phyloP scores from a whole-genome alignment of 495 filamentous ascomycete species.

The Penicillium roqueforti region DNA sequence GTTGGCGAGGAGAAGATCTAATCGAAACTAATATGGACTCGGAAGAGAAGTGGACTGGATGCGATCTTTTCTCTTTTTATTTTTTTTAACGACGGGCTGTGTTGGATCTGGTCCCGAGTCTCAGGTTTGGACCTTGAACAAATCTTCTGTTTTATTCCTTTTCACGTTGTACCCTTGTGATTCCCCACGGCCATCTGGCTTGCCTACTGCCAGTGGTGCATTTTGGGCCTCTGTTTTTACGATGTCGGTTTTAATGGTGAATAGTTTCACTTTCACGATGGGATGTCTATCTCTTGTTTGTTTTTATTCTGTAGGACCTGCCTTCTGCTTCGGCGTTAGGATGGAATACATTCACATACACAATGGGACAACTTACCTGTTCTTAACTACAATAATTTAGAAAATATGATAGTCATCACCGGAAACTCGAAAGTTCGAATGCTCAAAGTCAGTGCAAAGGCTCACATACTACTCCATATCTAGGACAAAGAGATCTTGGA shows the following conservation, averaged over 20 bases:
- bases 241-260: not conserved
- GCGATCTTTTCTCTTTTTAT: not conserved
- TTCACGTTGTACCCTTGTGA: not conserved
- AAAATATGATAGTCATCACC: too few species aligned
- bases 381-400: too few species aligned
- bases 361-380: not conserved
- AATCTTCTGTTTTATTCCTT: not conserved
- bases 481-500: not conserved
- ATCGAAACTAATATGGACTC: not conserved
- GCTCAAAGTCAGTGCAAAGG: too few species aligned
- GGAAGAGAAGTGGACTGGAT: not conserved
- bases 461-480: too few species aligned
- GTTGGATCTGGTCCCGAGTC: not conserved
- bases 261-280: not conserved
- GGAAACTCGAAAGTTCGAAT: too few species aligned
- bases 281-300: not conserved
- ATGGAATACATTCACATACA: not conserved
- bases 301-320: not conserved
- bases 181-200: not conserved
- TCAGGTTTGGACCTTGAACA: not conserved
- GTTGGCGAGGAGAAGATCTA: constrained; percentile 12
- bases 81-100: not conserved
- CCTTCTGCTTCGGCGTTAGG: not conserved
- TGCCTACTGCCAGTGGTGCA: not conserved
- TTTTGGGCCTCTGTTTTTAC: not conserved